A percentile compares a stretch with the other conserved stretches of the same genome.
These are phyloP conservation scores for Rhododendron williamsianum DNA, from an alignment of 148 eudicot genomes.

Conservation along the genomic window DNA sequence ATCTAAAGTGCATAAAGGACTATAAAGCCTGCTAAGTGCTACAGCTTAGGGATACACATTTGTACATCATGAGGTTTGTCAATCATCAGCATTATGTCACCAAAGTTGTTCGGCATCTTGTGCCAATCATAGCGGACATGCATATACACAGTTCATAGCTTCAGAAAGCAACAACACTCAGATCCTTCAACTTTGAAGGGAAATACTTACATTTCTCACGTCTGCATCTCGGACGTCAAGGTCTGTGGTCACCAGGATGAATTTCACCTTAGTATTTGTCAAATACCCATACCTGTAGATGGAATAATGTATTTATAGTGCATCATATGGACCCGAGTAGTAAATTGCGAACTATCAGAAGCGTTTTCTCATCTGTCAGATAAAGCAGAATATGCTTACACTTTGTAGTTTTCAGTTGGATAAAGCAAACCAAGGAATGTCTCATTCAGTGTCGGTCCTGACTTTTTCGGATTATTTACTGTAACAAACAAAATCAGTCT, in stretches of 20 bases:
- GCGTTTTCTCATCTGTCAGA: neutral
- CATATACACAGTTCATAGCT: neutral
- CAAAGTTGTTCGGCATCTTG: neutral
- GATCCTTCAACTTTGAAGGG: neutral
- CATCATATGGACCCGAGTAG: constrained; percentile 5
- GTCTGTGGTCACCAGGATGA: constrained; percentile 91
- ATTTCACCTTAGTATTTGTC: constrained; percentile 93
- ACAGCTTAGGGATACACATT: neutral
- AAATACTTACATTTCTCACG: constrained; percentile 81
- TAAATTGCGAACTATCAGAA: neutral
- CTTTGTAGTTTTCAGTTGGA: constrained; percentile 95
- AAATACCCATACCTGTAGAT: constrained; percentile 82
- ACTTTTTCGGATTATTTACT: constrained; percentile 97
- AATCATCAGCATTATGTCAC: neutral
- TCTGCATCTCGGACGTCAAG: constrained; percentile 90
- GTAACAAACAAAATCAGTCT: constrained; percentile 19
- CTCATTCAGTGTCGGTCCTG: constrained; percentile 88
- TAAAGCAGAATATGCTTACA: constrained; percentile 41
- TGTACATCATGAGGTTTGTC: neutral
- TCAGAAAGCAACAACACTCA: neutral
- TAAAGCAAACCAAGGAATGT: constrained; percentile 90
- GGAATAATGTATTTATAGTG: constrained; percentile 6
- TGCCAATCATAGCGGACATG: neutral
- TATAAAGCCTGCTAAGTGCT: neutral
- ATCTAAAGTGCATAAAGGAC: neutral